Evolutionary conservation across 2,329 filamentous ascomycete genomes (phyloP).

Genomic region (Pseudogymnoascus sp.): DNA sequence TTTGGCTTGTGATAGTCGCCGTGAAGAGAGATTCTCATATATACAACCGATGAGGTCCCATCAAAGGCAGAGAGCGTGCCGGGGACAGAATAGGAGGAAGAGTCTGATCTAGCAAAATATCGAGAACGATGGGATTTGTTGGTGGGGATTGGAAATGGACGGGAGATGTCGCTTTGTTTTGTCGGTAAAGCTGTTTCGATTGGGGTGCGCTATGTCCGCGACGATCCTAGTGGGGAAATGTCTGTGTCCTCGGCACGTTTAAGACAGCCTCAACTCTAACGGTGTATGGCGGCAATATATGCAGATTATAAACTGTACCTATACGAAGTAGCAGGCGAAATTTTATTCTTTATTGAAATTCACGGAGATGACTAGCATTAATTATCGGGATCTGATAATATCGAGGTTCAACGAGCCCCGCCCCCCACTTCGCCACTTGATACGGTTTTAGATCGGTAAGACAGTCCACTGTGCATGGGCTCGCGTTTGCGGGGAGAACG

Average conservation of each 20-base stretch:
- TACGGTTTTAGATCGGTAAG: constrained; percentile 1
- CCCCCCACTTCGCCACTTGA: constrained; percentile 1
- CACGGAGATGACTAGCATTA: neutral
- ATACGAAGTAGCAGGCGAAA: neutral
- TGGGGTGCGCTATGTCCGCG: constrained; percentile 2
- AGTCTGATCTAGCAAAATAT: neutral
- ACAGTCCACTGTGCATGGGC: neutral
- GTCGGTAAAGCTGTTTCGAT: constrained; percentile 4
- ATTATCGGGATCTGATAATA: neutral
- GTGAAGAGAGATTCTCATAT: neutral
- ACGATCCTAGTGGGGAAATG: constrained; percentile 6
- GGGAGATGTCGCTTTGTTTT: constrained; percentile 3
- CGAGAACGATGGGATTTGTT: neutral
- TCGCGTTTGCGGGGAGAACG: neutral
- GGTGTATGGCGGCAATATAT: neutral
- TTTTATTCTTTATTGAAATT: neutral
- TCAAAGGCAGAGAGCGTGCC: neutral
- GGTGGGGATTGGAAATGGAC: constrained; percentile 1
- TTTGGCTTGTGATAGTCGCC: constrained; percentile 2
- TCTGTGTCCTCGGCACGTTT: constrained; percentile 4
- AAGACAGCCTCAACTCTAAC: constrained; percentile 3
- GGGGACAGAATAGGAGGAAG: neutral
- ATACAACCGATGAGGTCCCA: neutral
- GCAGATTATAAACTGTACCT: neutral
- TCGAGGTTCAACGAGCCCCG: neutral